Conservation (phyloP, 2,329 filamentous ascomycete species). For the Periconia sp. region DNA sequence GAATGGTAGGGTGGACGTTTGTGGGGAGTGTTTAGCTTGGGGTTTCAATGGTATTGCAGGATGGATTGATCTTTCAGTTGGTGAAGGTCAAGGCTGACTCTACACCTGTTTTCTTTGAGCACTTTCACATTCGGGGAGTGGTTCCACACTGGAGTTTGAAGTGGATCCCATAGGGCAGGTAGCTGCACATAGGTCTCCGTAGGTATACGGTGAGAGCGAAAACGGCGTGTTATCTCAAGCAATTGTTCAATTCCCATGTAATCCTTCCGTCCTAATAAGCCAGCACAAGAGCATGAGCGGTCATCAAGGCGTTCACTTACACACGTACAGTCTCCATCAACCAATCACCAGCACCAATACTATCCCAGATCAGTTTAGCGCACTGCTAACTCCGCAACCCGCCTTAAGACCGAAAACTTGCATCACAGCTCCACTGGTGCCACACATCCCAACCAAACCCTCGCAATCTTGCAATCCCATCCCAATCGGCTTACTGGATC, state of each 20-base stretch:
- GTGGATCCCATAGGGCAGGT: no score
- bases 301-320: no score
- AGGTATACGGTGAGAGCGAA: no score
- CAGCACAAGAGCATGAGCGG: background rate
- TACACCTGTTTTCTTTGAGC: no score
- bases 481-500: background rate
- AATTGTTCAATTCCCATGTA: no score
- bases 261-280: background rate
- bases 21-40: slow-evolving; percentile 23
- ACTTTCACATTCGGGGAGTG: no score
- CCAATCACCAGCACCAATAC: background rate
- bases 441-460: background rate
- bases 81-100: no score
- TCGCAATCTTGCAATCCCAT: background rate
- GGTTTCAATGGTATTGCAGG: background rate
- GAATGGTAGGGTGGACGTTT: slow-evolving; percentile 21
- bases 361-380: background rate
- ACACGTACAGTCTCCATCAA: no score
- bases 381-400: slow-evolving; percentile 16
- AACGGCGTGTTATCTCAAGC: no score
- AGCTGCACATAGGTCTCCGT: no score
- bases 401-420: slow-evolving; percentile 8
- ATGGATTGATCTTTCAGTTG: no score
- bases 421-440: background rate
- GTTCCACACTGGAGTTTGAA: no score